A percentile compares a stretch with the other conserved stretches of the same genome.
Evolutionary conservation across 2,329 filamentous ascomycete species (phyloP).

Genomic region (Penicillium palitans): DNA sequence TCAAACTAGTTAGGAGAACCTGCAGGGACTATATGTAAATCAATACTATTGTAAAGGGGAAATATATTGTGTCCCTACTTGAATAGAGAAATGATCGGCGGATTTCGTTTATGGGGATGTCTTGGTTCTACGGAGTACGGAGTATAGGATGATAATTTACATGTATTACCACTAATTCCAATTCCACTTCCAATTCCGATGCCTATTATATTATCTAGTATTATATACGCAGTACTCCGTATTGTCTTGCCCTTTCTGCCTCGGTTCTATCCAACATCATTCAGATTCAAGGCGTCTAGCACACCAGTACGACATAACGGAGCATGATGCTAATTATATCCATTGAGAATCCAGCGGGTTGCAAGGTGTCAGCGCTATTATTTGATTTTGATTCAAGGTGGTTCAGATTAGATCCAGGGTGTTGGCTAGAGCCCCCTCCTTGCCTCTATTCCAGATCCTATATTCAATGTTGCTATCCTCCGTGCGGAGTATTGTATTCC

Average conservation of each 20-base stretch:
- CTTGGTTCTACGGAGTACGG: neutral
- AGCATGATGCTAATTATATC: slow-evolving; percentile 3
- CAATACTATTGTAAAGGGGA: neutral
- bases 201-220: neutral
- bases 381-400: neutral
- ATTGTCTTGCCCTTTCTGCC: neutral
- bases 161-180: neutral
- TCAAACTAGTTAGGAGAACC: neutral
- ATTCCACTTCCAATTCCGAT: neutral
- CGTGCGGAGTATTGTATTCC: neutral
- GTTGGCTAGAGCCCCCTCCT: neutral
- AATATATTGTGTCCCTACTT: neutral
- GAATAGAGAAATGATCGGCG: slow-evolving; percentile 5
- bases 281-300: neutral
- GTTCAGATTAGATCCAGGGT: neutral
- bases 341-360: slow-evolving; percentile 3
- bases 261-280: slow-evolving; percentile 3
- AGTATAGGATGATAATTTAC: neutral
- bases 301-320: neutral
- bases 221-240: neutral
- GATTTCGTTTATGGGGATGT: neutral
- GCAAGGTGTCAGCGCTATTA: slow-evolving; percentile 8
- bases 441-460: neutral
- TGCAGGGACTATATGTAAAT: neutral
- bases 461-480: neutral